phyloP scores from a whole-genome alignment of 1,284 basidiomycete genomes.

The Phylloboletellus chloephorus region DNA sequence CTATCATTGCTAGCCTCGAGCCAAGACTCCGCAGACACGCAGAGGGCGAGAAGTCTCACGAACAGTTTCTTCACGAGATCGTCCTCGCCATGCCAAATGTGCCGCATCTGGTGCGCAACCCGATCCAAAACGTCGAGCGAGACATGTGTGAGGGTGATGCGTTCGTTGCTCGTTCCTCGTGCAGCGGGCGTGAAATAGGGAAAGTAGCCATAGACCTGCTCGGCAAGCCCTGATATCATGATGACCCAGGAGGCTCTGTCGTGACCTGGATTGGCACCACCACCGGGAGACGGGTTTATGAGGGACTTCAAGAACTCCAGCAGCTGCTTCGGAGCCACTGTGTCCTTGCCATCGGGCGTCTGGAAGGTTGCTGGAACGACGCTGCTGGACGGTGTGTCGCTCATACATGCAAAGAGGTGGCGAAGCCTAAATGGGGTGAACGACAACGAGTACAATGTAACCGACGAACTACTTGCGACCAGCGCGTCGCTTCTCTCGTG shows the following conservation, averaged over 20 bases:
- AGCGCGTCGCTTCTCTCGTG: conserved; percentile 68
- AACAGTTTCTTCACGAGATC: conserved; percentile 46
- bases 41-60: conserved; percentile 47
- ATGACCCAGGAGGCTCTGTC: conserved; percentile 35
- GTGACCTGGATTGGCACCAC: conserved; percentile 24
- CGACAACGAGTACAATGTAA: neutral
- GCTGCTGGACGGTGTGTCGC: conserved; percentile 23
- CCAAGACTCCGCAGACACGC: conserved; percentile 54
- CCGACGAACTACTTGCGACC: conserved; percentile 51
- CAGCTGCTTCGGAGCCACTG: conserved; percentile 40
- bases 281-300: conserved; percentile 33
- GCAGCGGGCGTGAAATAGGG: conserved; percentile 38
- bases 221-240: conserved; percentile 46
- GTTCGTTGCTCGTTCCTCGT: conserved; percentile 55
- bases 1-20: conserved; percentile 37
- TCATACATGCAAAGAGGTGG: conserved; percentile 14
- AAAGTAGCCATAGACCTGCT: conserved; percentile 48
- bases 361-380: conserved; percentile 39
- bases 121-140: conserved; percentile 50
- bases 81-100: conserved; percentile 43
- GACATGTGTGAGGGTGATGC: conserved; percentile 47
- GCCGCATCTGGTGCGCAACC: conserved; percentile 44
- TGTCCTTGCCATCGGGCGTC: conserved; percentile 31
- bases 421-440: conserved; percentile 8
- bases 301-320: conserved; percentile 42